Base-by-base conservation (phyloP, 345 rosid genomes). In the Boechera stricta region DNA sequence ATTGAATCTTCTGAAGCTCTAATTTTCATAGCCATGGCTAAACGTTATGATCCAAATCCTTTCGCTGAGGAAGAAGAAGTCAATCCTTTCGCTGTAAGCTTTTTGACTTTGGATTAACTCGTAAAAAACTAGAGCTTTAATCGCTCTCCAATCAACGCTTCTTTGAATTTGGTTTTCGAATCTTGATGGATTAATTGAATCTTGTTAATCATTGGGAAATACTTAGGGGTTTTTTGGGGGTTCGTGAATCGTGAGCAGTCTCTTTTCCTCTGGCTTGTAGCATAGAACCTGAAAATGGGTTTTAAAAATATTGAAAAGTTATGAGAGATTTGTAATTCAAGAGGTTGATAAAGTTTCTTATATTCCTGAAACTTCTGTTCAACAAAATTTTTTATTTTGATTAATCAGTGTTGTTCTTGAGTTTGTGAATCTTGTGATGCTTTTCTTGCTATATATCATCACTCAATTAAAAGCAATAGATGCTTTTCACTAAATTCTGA, bases 11-110 rank as follows among this genome's bases (percentile, higher is more conserved):
- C n/a, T 16, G 13, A 71, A 69, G 31, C 33, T 76, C 0, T 70
- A 26, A 45, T 21, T 16, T 35, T 70, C 45, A 47, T 24, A 77
- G 32, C 64, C 64, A 78, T 78, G 81, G 77, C 77, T 67, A 72
- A 59, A 67, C 78, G 71, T 7, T 79, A 79, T 73, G 82, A 79
- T 73, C 74, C 57, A 10, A 79, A 79, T 61, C 82, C 82, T 24
- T 95, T 92, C 72, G 99, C 86, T 32, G 98, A 90, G 47, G 99
- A 92, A 38, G 89, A 91, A 54, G 92, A 88, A 84, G 98, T 92
- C 68, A 95, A 95, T 81, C 99, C 99, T 74, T 95, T 95, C 83
- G 77, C 96, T 8, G 99, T 95, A 65, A 83, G 96, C 81, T 67
- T 69, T 57, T 45, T 78, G 4, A 31, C 21, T 66, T n/a, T 35